These are phyloP conservation scores for Echeveria elegans DNA, from an alignment of 164 flowering plant species.

Conservation along the genomic window DNA sequence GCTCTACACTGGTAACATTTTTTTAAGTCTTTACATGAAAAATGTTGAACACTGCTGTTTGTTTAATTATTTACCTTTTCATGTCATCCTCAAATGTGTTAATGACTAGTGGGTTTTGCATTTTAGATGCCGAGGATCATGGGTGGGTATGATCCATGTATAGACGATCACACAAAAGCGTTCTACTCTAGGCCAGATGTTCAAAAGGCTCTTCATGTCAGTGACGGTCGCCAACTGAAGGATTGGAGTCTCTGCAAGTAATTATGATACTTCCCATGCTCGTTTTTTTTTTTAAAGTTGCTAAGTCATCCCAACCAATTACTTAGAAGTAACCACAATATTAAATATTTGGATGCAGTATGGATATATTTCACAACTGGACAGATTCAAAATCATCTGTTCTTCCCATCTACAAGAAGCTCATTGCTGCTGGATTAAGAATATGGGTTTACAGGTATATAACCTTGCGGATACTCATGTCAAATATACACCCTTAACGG, in stretches of 20 bases:
- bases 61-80: neutral
- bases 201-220: conserved; percentile 86
- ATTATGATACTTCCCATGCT: conserved; percentile 1
- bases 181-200: conserved; percentile 82
- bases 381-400: conserved; percentile 52
- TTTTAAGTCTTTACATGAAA: neutral
- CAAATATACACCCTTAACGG: neutral
- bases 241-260: conserved; percentile 98
- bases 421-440: conserved; percentile 68
- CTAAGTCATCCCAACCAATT: neutral
- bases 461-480: neutral
- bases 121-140: conserved; percentile 69
- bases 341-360: conserved; percentile 35
- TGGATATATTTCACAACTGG: conserved; percentile 44
- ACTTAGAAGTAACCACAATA: neutral
- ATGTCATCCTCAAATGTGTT: neutral
- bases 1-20: conserved; percentile 49
- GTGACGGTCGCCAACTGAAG: conserved; percentile 45
- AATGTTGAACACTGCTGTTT: neutral
- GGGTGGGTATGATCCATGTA: conserved; percentile 95
- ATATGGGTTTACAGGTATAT: conserved; percentile 94
- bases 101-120: neutral
- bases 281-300: too few species aligned
- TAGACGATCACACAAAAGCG: conserved; percentile 52
- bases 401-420: conserved; percentile 80